Evolutionary conservation across 306 rosid species (phyloP).

Genomic region (Rosa lucieae): DNA sequence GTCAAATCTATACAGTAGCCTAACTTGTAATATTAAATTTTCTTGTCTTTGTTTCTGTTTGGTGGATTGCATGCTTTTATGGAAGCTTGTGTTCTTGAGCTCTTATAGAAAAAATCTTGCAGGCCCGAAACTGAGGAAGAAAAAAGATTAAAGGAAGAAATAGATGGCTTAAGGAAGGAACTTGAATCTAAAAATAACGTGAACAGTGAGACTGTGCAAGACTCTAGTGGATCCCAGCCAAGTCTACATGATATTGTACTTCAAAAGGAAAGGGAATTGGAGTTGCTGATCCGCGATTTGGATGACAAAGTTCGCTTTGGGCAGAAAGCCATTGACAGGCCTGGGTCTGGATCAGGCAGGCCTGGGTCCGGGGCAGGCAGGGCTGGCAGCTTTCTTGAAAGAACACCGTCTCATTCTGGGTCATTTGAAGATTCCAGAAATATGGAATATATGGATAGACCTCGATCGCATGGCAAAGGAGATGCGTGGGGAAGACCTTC

Average conservation of each 20-base stretch:
- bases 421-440: conserved; percentile 77
- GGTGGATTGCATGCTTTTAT: conserved; percentile 7
- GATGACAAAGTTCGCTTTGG: conserved; percentile 94
- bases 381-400: conserved; percentile 48
- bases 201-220: conserved; percentile 47
- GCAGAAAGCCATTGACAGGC: conserved; percentile 84
- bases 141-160: conserved; percentile 72
- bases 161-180: conserved; percentile 65
- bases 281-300: conserved; percentile 60
- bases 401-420: conserved; percentile 74
- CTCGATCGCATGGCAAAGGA: conserved; percentile 74
- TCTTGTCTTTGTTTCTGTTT: neutral
- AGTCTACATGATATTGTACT: conserved; percentile 28
- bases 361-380: conserved; percentile 78
- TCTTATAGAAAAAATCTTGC: conserved; percentile 34
- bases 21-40: neutral
- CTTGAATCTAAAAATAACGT: conserved; percentile 44
- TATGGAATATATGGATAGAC: conserved; percentile 62
- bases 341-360: conserved; percentile 81
- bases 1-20: neutral
- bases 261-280: conserved; percentile 71
- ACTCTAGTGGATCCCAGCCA: conserved; percentile 45
- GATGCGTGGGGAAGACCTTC: conserved; percentile 65
- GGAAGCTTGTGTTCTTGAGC: conserved; percentile 34
- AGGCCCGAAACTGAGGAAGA: conserved; percentile 83